Conservation (phyloP, 208 protist species). For the Leptomonas pyrrhocoris region DNA sequence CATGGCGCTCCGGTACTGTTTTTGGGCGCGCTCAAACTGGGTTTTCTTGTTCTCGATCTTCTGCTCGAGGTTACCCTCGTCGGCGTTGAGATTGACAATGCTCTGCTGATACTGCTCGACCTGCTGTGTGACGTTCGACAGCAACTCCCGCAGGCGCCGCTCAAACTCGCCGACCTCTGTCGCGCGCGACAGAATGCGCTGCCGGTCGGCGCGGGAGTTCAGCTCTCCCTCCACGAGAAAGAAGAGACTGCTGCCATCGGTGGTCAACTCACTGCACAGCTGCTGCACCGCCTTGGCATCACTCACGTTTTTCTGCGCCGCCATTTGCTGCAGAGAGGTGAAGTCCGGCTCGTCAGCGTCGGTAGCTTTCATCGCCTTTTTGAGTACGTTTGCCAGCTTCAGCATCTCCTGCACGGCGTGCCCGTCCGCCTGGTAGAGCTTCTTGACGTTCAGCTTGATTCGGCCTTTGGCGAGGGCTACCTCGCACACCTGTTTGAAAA, state of each 20-base stretch:
- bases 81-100: conserved; percentile 83
- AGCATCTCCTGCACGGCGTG: conserved; percentile 97
- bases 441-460: conserved; percentile 95
- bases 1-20: conserved; percentile 89
- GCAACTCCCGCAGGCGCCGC: conserved; percentile 80
- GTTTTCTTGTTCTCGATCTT: conserved; percentile 96
- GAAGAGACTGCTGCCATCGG: conserved; percentile 87
- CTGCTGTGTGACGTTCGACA: conserved; percentile 70
- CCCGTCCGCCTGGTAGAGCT: conserved; percentile 94
- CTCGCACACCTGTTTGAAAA: conserved; percentile 93
- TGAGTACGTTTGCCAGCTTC: conserved; percentile 92
- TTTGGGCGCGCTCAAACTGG: conserved; percentile 93
- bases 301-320: conserved; percentile 79
- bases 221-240: conserved; percentile 89
- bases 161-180: conserved; percentile 93
- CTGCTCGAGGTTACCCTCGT: conserved; percentile 93
- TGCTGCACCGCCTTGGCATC: conserved; percentile 89
- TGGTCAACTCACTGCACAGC: conserved; percentile 90
- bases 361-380: conserved; percentile 84
- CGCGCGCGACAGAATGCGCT: conserved; percentile 84
- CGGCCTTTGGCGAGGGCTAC: conserved; percentile 83
- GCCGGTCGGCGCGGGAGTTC: conserved; percentile 58
- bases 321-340: conserved; percentile 80
- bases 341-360: conserved; percentile 79
- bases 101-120: conserved; percentile 86